Evolutionary conservation across 441 rosid species (phyloP).

Genomic region (Iberis amara): DNA sequence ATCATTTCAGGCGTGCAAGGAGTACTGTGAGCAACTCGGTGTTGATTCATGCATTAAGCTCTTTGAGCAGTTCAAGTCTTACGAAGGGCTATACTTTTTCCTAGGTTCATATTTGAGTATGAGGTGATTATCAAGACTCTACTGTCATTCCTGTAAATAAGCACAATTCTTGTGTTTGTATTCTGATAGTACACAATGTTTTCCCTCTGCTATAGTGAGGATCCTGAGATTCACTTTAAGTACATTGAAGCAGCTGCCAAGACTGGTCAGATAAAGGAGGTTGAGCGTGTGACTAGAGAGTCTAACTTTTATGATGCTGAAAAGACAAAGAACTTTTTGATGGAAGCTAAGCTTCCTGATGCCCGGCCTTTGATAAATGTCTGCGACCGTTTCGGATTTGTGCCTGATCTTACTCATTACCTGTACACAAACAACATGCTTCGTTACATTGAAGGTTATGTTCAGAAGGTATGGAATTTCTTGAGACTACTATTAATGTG

Average conservation of each 20-base stretch:
- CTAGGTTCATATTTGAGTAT: constrained; percentile 93
- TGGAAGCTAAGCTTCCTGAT: constrained; percentile 99
- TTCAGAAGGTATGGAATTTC: constrained; percentile 70
- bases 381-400: constrained; percentile 96
- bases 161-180: constrained; percentile 3
- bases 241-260: constrained; percentile 96
- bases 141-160: constrained; percentile 18
- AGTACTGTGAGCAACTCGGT: constrained; percentile 95
- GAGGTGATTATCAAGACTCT: constrained; percentile 45
- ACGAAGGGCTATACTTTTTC: constrained; percentile 95
- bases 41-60: constrained; percentile 87
- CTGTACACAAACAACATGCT: constrained; percentile 97
- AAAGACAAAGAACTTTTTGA: constrained; percentile 88
- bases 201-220: constrained; percentile 67
- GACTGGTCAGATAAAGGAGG: constrained; percentile 97
- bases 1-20: constrained; percentile 75
- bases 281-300: constrained; percentile 95
- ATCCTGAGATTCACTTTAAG: constrained; percentile 89
- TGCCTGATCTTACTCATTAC: constrained; percentile 98
- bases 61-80: constrained; percentile 97
- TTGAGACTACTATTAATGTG: background rate
- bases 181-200: constrained; percentile 34
- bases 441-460: constrained; percentile 97
- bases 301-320: constrained; percentile 91
- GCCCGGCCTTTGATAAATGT: constrained; percentile 95